These are phyloP conservation scores for Gossypium rotundifolium DNA, from an alignment of 345 rosid genomes.

Conservation along the genomic window DNA sequence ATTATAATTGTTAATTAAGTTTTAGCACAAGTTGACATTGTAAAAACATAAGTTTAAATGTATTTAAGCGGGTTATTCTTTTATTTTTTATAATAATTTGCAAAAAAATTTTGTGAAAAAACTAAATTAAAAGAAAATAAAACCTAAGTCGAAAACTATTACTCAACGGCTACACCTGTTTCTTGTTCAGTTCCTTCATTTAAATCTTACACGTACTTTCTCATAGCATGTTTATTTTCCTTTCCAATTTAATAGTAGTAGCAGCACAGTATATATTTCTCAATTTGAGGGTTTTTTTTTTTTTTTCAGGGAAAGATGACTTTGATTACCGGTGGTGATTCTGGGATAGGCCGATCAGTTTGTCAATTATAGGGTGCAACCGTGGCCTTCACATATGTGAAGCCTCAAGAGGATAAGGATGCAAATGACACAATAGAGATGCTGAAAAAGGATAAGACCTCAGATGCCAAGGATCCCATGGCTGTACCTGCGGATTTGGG, in stretches of 20 bases:
- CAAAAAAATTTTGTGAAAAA: too few relatives aligned
- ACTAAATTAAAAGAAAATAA: too few relatives aligned
- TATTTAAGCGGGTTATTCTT: too few relatives aligned
- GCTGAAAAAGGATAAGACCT: constrained; percentile 33
- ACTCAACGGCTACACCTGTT: too few relatives aligned
- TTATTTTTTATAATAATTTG: too few relatives aligned
- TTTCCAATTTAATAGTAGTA: background rate
- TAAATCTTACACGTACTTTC: too few relatives aligned
- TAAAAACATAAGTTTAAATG: too few relatives aligned
- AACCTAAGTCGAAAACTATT: too few relatives aligned
- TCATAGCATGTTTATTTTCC: background rate
- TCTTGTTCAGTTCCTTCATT: too few relatives aligned
- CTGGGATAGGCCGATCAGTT: constrained; percentile 76
- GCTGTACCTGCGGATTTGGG: constrained; percentile 55
- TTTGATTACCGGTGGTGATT: constrained; percentile 73
- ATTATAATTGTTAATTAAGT: too few relatives aligned
- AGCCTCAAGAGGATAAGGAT: constrained; percentile 57
- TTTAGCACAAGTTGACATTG: too few relatives aligned
- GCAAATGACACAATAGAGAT: constrained; percentile 47
- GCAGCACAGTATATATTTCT: too few relatives aligned
- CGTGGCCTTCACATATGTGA: constrained; percentile 70
- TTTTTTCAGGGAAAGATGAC: constrained; percentile 63
- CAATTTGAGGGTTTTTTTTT: background rate
- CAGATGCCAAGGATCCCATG: constrained; percentile 54
- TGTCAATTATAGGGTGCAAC: constrained; percentile 55